Percentiles rank a stretch among this genome's conserved stretches.
Conservation (phyloP, 2,329 filamentous ascomycete species). For the Chaetomiaceae sp. region DNA sequence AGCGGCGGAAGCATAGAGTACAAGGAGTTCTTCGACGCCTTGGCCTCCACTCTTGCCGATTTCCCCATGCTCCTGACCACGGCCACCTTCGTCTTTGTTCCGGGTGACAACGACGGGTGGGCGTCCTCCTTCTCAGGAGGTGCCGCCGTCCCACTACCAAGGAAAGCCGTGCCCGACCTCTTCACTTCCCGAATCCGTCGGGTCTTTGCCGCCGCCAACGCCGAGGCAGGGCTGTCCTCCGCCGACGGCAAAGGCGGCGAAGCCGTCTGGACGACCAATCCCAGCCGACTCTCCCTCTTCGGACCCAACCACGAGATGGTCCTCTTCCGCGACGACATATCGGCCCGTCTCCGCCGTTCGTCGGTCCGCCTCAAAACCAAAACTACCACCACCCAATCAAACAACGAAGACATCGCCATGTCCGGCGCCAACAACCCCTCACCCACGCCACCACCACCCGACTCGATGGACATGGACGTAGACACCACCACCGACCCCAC, state of each 20-base stretch:
- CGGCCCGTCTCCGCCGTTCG: conserved; percentile 69
- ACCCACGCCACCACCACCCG: conserved; percentile 21
- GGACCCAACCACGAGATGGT: conserved; percentile 84
- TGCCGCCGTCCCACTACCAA: conserved; percentile 63
- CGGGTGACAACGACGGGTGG: conserved; percentile 98
- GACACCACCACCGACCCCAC: neutral
- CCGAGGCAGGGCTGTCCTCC: conserved; percentile 51
- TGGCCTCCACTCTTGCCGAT: conserved; percentile 77
- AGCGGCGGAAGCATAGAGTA: conserved; percentile 86
- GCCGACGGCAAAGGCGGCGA: conserved; percentile 56
- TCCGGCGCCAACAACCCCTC: conserved; percentile 26
- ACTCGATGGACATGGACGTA: conserved; percentile 40
- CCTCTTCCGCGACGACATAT: conserved; percentile 81
- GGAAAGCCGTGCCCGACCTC: conserved; percentile 72
- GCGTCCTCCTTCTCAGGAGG: conserved; percentile 77
- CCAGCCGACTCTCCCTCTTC: conserved; percentile 75
- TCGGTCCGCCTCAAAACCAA: conserved; percentile 63
- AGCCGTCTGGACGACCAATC: conserved; percentile 85
- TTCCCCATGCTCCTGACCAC: conserved; percentile 74
- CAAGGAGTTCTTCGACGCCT: conserved; percentile 89
- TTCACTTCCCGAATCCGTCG: conserved; percentile 85
- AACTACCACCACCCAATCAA: conserved; percentile 6
- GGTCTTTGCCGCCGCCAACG: conserved; percentile 72
- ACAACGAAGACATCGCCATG: conserved; percentile 35
- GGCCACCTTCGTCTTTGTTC: conserved; percentile 86